Percentiles rank a stretch among this genome's conserved stretches.
Evolutionary conservation across 2,329 filamentous ascomycete genomes (phyloP).

Genomic region (Dothistroma pini): DNA sequence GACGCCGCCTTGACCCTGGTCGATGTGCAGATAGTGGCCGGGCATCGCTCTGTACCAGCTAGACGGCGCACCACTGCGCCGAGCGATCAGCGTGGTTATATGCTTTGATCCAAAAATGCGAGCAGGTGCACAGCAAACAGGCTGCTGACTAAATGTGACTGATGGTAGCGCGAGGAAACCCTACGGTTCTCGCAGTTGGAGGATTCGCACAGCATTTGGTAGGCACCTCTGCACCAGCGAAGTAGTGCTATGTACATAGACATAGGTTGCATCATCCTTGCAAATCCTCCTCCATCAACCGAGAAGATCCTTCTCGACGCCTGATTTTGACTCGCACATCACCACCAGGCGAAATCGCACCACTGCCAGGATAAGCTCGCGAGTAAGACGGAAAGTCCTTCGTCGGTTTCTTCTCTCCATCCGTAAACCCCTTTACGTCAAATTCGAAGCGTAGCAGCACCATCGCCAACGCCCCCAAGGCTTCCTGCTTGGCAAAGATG

Average conservation of each 20-base stretch:
- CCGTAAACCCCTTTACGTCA: slow-evolving; percentile 25
- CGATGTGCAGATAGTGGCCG: neutral
- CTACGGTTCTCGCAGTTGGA: too few species aligned
- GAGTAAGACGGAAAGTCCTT: slow-evolving; percentile 23
- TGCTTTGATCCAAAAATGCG: neutral
- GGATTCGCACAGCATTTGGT: neutral
- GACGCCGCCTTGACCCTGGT: neutral
- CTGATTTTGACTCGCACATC: slow-evolving; percentile 27
- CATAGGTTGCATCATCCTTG: too few species aligned
- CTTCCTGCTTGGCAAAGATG: slow-evolving; percentile 33
- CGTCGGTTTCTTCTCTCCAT: slow-evolving; percentile 22
- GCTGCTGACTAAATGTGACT: neutral
- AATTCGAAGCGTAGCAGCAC: slow-evolving; percentile 28
- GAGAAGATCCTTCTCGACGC: slow-evolving; percentile 1
- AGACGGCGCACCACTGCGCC: neutral
- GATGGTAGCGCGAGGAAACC: neutral
- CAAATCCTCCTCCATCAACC: too few species aligned
- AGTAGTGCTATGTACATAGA: too few species aligned
- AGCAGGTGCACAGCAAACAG: neutral
- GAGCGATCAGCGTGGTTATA: neutral
- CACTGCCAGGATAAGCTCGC: slow-evolving; percentile 24
- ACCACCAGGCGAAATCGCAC: slow-evolving; percentile 26
- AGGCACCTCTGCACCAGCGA: too few species aligned
- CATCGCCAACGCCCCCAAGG: slow-evolving; percentile 27
- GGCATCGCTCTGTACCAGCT: neutral